Conservation (phyloP, 768 basidiomycete species). For the Lactarius psammicola region DNA sequence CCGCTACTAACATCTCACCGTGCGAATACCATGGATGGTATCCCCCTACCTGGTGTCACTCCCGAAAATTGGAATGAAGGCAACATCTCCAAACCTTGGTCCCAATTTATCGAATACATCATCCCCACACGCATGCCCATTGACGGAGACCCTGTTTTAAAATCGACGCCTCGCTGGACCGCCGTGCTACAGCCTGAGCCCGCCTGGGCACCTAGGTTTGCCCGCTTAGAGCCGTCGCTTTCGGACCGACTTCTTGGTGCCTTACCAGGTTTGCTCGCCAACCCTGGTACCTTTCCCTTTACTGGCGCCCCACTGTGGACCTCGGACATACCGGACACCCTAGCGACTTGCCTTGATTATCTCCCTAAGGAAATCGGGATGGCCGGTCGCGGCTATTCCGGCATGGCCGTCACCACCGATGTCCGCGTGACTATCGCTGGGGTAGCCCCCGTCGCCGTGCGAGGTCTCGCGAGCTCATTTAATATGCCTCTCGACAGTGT, state of each 20-base stretch:
- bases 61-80: slow-evolving; percentile 15
- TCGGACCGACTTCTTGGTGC: slow-evolving; percentile 4
- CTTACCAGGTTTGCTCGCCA: slow-evolving; percentile 10
- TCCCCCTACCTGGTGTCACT: not conserved
- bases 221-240: slow-evolving; percentile 16
- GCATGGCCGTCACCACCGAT: slow-evolving; percentile 11
- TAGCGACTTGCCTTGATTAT: slow-evolving; percentile 18
- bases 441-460: slow-evolving; percentile 5
- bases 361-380: slow-evolving; percentile 4
- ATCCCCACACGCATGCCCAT: slow-evolving; percentile 16
- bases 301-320: not conserved
- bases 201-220: not conserved
- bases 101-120: slow-evolving; percentile 12
- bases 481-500: not conserved
- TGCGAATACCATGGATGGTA: not conserved
- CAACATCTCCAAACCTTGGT: slow-evolving; percentile 18
- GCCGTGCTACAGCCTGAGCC: slow-evolving; percentile 14
- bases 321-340: slow-evolving; percentile 18
- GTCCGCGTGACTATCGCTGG: slow-evolving; percentile 1
- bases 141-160: not conserved
- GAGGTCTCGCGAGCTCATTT: slow-evolving; percentile 1
- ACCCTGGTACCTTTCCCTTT: slow-evolving; percentile 10
- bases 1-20: not conserved
- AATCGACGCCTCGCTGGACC: slow-evolving; percentile 16
- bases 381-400: slow-evolving; percentile 15